Evolutionary conservation across 441 rosid species (phyloP).

Genomic region (Erodium texanum): DNA sequence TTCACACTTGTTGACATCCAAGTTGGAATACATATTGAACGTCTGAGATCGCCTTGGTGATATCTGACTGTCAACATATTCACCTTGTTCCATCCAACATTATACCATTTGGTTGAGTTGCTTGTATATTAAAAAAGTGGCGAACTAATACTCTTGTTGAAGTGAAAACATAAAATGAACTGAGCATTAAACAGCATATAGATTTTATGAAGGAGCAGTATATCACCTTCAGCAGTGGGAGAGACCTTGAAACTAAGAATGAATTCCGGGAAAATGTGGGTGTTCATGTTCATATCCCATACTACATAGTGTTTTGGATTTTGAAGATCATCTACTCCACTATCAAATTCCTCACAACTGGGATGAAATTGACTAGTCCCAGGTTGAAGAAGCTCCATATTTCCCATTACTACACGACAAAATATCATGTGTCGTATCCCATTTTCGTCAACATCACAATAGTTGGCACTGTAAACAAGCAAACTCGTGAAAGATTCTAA

Average conservation of each 20-base stretch:
- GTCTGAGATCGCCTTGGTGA: conserved; percentile 24
- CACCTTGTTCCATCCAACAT: conserved; percentile 32
- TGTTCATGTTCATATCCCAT: conserved; percentile 88
- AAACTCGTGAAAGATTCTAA: conserved; percentile 13
- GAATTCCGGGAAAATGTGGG: conserved; percentile 82
- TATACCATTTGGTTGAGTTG: conserved; percentile 28
- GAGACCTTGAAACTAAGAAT: conserved; percentile 88
- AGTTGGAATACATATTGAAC: conserved; percentile 17
- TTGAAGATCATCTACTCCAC: conserved; percentile 76
- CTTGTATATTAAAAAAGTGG: conserved; percentile 4
- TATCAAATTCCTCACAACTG: conserved; percentile 67
- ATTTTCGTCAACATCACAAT: conserved; percentile 90
- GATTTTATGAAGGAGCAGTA: conserved; percentile 14
- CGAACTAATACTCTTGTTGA: not conserved
- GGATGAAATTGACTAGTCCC: conserved; percentile 58
- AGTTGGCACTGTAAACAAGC: conserved; percentile 55
- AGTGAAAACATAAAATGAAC: not conserved
- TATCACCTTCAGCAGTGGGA: conserved; percentile 67
- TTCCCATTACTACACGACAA: conserved; percentile 93
- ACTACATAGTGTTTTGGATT: conserved; percentile 54
- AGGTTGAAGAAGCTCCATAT: conserved; percentile 61
- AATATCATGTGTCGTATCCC: conserved; percentile 56
- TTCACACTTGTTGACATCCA: conserved; percentile 21
- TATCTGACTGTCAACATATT: conserved; percentile 17
- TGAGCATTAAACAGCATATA: conserved; percentile 2